Evolutionary conservation across 192 early-diverging fungal genomes (phyloP), one percentile per base, ranked within the genome.

Genomic region (Jimgerdemannia lactiflua): DNA sequence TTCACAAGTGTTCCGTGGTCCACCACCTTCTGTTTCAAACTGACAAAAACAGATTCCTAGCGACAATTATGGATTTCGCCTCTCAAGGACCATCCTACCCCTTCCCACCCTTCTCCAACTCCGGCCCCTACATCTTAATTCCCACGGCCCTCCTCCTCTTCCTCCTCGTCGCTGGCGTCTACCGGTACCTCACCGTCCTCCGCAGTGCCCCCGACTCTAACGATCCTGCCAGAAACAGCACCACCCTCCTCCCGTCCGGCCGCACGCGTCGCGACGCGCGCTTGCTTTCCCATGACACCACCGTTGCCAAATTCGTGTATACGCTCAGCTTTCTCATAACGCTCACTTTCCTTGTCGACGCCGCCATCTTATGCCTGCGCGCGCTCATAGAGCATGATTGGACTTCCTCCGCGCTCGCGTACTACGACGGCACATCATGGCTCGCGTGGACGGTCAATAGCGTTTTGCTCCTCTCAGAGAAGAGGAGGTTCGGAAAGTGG

Each of bases 381-480:
- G 82, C 83, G 3, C 76, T 88, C 14, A 42, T 82, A 6, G 82
- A 83, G 29, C 66, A 77, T n/a, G 20, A 76, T 49, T 85, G 83
- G 83, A 81, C 82, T 3, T 84, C 86, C 3, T 14, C 9, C 6
- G 67, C 67, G 29, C 65, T 86, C 14, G 80, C 80, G 3, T 82
- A 81, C 71, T 87, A 86, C 64, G 79, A 80, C 65, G 69, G 80
- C 29, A 59, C 75, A 9, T 87, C 79, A 7, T 78, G 77, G 39
- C 42, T 83, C 6, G 83, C 86, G 39, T 79, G 86, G 77, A 64
- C 66, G 2, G 39, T 84, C 2, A 80, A 80, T 39, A 64, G 86
- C n/a, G 65, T 67, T 4, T 43, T 77, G 18, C 82, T 87, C 65
- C n/a, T 66, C 29, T 18, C 80, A 39, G 86, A 89, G 66, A 64